phyloP scores from a whole-genome alignment of 2,329 filamentous ascomycete species.

The Magnaporthales sp. region DNA sequence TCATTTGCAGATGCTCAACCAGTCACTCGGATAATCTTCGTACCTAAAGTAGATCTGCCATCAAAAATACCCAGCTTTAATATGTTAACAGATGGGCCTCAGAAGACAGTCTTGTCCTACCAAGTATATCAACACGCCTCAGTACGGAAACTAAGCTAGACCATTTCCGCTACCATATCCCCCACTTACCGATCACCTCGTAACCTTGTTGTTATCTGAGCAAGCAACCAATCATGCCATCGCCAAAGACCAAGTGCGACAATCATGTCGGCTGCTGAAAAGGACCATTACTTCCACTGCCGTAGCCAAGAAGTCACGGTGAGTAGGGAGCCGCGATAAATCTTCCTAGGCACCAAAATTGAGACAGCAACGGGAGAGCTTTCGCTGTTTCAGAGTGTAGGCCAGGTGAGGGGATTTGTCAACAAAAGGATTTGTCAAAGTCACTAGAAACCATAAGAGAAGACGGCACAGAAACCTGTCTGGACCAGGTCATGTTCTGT shows the following conservation, averaged over 20 bases:
- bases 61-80: not conserved
- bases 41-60: not conserved
- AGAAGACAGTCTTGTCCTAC: not conserved
- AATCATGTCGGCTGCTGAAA: slow-evolving; percentile 50
- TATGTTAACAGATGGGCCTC: not conserved
- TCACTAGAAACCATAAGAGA: not conserved
- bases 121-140: not conserved
- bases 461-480: not conserved
- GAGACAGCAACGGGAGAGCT: slow-evolving; percentile 59
- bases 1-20: not conserved
- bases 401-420: slow-evolving; percentile 39
- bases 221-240: not conserved
- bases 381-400: slow-evolving; percentile 76
- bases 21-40: not conserved
- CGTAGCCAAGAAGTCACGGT: slow-evolving; percentile 49
- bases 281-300: slow-evolving; percentile 61
- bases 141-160: not conserved
- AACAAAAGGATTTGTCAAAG: not conserved
- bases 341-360: slow-evolving; percentile 82
- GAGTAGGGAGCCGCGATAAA: slow-evolving; percentile 53
- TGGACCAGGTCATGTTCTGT: slow-evolving; percentile 1
- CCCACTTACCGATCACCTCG: not conserved
- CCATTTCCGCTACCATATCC: not conserved
- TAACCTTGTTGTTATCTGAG: not conserved
- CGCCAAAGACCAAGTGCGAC: not conserved